phyloP scores from a whole-genome alignment of 2,329 filamentous ascomycete genomes.

The Penicillium sp. region DNA sequence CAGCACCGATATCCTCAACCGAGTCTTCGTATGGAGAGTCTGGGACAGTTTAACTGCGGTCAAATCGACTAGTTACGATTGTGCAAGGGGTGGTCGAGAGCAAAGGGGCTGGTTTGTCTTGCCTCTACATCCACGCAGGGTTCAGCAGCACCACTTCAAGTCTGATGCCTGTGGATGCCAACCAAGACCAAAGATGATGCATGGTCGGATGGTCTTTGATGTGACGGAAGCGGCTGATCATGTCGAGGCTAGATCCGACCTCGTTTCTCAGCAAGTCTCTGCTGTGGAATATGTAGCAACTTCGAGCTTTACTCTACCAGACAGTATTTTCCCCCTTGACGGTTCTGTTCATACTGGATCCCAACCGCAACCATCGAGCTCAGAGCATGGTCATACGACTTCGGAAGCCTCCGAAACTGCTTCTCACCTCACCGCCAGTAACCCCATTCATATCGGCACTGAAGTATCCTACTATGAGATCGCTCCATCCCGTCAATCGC shows the following conservation, averaged over 20 bases:
- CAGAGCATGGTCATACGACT: neutral
- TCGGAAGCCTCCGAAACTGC: neutral
- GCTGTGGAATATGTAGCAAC: neutral
- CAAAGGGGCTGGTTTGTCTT: slow-evolving; percentile 40
- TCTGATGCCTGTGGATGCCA: slow-evolving; percentile 37
- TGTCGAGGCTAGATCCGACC: slow-evolving; percentile 25
- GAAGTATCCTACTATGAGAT: neutral
- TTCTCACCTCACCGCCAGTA: neutral
- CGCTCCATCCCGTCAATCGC: neutral
- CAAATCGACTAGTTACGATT: slow-evolving; percentile 19
- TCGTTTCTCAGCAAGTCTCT: slow-evolving; percentile 1
- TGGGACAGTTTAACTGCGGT: slow-evolving; percentile 33
- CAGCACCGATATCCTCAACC: slow-evolving; percentile 49
- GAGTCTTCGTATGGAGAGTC: slow-evolving; percentile 43
- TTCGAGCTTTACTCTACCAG: slow-evolving; percentile 4
- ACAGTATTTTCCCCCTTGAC: slow-evolving; percentile 25
- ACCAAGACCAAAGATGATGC: slow-evolving; percentile 16
- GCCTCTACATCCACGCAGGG: slow-evolving; percentile 39
- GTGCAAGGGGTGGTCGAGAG: slow-evolving; percentile 17
- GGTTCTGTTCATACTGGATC: slow-evolving; percentile 12
- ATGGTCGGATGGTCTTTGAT: slow-evolving; percentile 22
- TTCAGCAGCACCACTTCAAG: slow-evolving; percentile 29
- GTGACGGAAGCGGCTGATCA: slow-evolving; percentile 22
- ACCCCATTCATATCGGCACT: neutral
- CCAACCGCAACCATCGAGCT: neutral